Evolutionary conservation across 805 yeast genomes (phyloP).

Genomic region (Kodamaea neixiangensis): DNA sequence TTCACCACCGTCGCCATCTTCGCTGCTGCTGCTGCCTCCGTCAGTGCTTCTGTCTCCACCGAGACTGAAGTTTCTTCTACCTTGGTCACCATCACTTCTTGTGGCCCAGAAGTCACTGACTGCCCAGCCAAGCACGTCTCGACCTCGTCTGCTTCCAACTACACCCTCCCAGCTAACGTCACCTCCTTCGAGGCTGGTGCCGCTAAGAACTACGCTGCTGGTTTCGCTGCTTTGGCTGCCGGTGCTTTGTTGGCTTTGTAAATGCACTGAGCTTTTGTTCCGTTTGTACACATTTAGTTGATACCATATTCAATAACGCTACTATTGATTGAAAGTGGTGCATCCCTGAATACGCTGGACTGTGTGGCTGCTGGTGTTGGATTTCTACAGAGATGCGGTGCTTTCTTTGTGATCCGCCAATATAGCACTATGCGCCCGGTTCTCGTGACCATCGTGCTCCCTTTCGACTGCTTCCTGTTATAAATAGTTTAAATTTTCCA

Average conservation of each 20-base stretch:
- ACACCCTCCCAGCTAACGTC: conserved; percentile 31
- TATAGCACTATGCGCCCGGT: conserved; percentile 10
- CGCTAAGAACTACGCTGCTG: conserved; percentile 42
- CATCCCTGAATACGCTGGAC: not conserved
- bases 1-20: conserved; percentile 40
- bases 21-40: conserved; percentile 37
- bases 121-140: conserved; percentile 41
- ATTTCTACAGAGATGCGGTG: conserved; percentile 2
- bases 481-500: conserved; percentile 1
- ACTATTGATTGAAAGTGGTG: conserved; percentile 7
- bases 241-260: conserved; percentile 44
- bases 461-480: not conserved
- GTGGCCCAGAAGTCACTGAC: conserved; percentile 47
- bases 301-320: conserved; percentile 9
- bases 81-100: conserved; percentile 49
- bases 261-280: conserved; percentile 8
- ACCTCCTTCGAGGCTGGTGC: conserved; percentile 39
- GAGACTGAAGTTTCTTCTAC: conserved; percentile 36
- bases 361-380: conserved; percentile 10
- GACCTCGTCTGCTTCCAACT: conserved; percentile 25
- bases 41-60: conserved; percentile 38
- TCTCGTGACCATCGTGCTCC: not conserved
- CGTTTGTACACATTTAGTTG: not conserved
- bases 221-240: conserved; percentile 47
- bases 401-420: conserved; percentile 5